Evolutionary conservation across 139 green algal species (phyloP), one percentile per base, ranked within the genome.

Genomic region (Coccomyxa sp.): DNA sequence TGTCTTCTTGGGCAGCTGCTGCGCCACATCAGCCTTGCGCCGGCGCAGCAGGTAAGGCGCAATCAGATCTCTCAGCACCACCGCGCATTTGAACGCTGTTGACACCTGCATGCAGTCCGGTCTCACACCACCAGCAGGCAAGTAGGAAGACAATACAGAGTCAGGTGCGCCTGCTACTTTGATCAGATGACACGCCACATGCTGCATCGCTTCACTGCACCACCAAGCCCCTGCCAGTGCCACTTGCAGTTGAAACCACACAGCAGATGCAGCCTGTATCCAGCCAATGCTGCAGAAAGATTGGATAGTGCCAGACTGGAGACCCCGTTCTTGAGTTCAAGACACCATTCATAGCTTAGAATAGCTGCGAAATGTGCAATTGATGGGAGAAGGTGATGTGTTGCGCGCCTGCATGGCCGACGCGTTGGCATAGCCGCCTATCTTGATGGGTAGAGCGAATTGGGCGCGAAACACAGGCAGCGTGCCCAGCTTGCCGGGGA

Each of bases 391-490:
- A 51, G 38, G 38, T 51, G 38, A 51, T 51, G 38, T 7, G 38
- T 51, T 51, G 38, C 63, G 18, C 63, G 85, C 86, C 89, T 96
- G 93, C 58, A 95, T 85, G 15, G 83, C 68, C 10, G 88, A 92
- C 17, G 96, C 96, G 85, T 96, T 98, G 81, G 94, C 87, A 90
- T 98, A 98, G 31, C 93, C 95, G 31, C 95, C 95, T 13, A 95
- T 88, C 87, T 95, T 90, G 74, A 99, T 99, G 79, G 96, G 96
- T 38, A 98, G 85, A 10, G 94, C 93, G 87, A 99, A 99, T 90
- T 98, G 91, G 18, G 95, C 90, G 66, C 93, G 88, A 90, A 99
- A 99, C 18, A 99, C 96, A 0, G 97, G 97, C 85, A 99, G 91
- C 0, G 97, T 99, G 78, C 97, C 97, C 83, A 99, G 89, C 92